Conservation (phyloP, 495 filamentous ascomycete species). For the Aspergillus affinis region DNA sequence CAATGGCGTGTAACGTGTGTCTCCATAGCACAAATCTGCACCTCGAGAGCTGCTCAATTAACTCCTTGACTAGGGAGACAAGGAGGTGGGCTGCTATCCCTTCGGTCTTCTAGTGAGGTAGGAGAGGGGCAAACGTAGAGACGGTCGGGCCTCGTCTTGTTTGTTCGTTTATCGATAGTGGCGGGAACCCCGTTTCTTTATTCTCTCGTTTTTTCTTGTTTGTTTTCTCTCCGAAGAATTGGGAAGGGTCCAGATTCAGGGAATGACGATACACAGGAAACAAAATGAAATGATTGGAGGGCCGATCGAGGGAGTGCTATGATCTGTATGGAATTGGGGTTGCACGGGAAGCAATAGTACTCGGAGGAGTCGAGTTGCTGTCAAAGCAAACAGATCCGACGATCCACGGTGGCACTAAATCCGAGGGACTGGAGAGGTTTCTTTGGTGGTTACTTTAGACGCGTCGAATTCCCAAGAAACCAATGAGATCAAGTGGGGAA, state of each 20-base stretch:
- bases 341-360: slow-evolving; percentile 15
- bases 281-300: slow-evolving; percentile 2
- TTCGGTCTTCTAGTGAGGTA: slow-evolving; percentile 11
- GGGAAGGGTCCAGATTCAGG: not conserved
- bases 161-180: slow-evolving; percentile 5
- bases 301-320: slow-evolving; percentile 5
- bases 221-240: not conserved
- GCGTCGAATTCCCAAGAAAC: not conserved
- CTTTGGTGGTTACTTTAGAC: not conserved
- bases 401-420: not conserved
- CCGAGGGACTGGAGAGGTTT: too few species aligned
- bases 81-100: slow-evolving; percentile 18
- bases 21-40: slow-evolving; percentile 22
- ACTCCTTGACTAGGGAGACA: slow-evolving; percentile 19
- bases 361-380: slow-evolving; percentile 15
- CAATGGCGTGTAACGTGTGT: slow-evolving; percentile 26
- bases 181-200: slow-evolving; percentile 1
- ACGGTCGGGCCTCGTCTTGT: slow-evolving; percentile 5
- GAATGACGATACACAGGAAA: not conserved
- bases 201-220: slow-evolving; percentile 16
- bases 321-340: slow-evolving; percentile 14
- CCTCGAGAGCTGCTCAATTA: slow-evolving; percentile 17
- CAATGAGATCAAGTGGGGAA: not conserved
- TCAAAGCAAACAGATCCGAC: slow-evolving; percentile 18
- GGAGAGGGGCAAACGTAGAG: slow-evolving; percentile 18